phyloP scores from a whole-genome alignment of 768 basidiomycete genomes.

The Tubosaeta sp. region DNA sequence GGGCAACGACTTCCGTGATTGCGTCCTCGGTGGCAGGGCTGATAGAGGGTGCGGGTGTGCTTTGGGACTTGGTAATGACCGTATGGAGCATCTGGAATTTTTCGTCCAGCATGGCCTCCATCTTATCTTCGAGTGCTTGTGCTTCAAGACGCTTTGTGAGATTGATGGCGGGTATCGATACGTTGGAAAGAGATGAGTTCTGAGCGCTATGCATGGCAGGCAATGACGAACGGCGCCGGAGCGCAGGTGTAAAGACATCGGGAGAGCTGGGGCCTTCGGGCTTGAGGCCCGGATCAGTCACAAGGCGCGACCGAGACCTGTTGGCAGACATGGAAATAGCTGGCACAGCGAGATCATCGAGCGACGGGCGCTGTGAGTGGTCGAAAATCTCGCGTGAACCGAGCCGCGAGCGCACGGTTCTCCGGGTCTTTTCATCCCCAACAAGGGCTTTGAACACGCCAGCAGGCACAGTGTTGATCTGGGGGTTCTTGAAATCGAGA shows the following conservation, averaged over 20 bases:
- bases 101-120: constrained; percentile 65
- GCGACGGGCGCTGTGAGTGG: constrained; percentile 61
- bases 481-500: constrained; percentile 67
- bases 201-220: constrained; percentile 49
- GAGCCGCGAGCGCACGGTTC: constrained; percentile 70
- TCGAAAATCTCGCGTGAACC: constrained; percentile 73
- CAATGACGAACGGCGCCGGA: constrained; percentile 53
- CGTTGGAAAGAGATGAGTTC: constrained; percentile 41
- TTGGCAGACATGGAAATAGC: constrained; percentile 62
- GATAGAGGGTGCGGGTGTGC: constrained; percentile 28
- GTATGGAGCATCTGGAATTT: constrained; percentile 53
- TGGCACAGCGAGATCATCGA: constrained; percentile 72
- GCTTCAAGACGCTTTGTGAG: constrained; percentile 54
- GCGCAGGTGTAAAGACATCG: constrained; percentile 42
- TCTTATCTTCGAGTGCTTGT: constrained; percentile 55
- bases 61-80: constrained; percentile 32
- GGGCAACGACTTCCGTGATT: constrained; percentile 60
- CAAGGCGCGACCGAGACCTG: constrained; percentile 48
- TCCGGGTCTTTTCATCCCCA: constrained; percentile 62
- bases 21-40: constrained; percentile 53
- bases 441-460: constrained; percentile 81
- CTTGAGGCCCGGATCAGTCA: constrained; percentile 52
- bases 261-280: constrained; percentile 27
- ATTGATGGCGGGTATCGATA: constrained; percentile 45
- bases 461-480: constrained; percentile 76